These are phyloP conservation scores for Botrytis galanthina DNA, from an alignment of 2,329 filamentous ascomycete species.

Conservation along the genomic window DNA sequence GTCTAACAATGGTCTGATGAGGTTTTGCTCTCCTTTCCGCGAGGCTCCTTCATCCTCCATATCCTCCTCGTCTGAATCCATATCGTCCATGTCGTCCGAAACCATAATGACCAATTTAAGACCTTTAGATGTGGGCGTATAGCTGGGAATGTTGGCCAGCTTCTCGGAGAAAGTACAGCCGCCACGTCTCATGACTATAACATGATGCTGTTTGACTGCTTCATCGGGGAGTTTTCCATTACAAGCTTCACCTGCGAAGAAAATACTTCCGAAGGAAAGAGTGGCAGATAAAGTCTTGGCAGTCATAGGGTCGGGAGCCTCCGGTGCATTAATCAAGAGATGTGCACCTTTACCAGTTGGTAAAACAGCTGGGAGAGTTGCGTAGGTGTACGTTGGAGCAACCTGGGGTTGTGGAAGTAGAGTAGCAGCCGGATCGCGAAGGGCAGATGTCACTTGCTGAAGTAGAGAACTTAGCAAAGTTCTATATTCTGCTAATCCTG, in stretches of 20 bases:
- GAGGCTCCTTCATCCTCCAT: slow-evolving; percentile 35
- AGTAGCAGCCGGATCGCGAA: slow-evolving; percentile 46
- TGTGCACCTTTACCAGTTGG: slow-evolving; percentile 60
- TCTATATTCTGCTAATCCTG: slow-evolving; percentile 37
- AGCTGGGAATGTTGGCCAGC: slow-evolving; percentile 78
- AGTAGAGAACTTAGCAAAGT: slow-evolving; percentile 47
- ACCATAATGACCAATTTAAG: slow-evolving; percentile 83
- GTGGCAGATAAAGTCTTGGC: slow-evolving; percentile 35
- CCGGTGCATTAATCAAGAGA: slow-evolving; percentile 62
- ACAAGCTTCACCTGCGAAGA: slow-evolving; percentile 69
- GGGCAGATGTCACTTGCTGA: slow-evolving; percentile 49
- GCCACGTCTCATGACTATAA: slow-evolving; percentile 80
- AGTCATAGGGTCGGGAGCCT: slow-evolving; percentile 39
- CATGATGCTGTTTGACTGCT: slow-evolving; percentile 59
- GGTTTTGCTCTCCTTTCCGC: slow-evolving; percentile 40
- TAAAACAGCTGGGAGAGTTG: slow-evolving; percentile 46
- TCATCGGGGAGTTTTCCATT: slow-evolving; percentile 49
- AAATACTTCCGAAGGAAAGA: slow-evolving; percentile 69
- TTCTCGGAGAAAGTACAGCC: slow-evolving; percentile 84
- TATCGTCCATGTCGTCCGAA: slow-evolving; percentile 47
- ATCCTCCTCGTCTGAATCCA: slow-evolving; percentile 28
- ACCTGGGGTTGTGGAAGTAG: slow-evolving; percentile 40
- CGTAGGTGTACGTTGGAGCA: slow-evolving; percentile 36
- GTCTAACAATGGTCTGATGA: slow-evolving; percentile 68
- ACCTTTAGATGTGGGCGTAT: slow-evolving; percentile 56